Base-by-base conservation (phyloP, 305 asterid genomes). In the Coffea humblotiana region DNA sequence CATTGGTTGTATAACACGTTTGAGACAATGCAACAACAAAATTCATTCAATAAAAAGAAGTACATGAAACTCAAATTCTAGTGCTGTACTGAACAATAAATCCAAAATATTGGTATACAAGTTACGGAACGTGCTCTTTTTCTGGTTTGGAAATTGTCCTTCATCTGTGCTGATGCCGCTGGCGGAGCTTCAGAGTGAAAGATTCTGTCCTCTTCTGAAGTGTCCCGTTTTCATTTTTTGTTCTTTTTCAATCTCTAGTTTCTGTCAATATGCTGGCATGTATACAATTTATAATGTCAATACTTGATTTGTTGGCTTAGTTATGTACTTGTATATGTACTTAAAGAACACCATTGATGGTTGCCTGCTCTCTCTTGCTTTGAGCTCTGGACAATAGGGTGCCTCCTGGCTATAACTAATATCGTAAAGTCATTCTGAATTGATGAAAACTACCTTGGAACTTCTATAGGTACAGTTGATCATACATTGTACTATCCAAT, bases 151-250 rank as follows among this genome's bases (percentile, higher is more conserved):
- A 21, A 45, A 23, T 71, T 4, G 58, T 60, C 71, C 48, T 61
- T 60, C 58, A 60, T 43, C 27, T 32, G 25, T 61, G 78, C 21
- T 71, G 25, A 43, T 25, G 12, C 69, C 58, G 54, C 43, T 75
- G 52, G 78, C 78, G 78, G 60, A 75, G 78, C 25, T 75, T 60
- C 43, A 75, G 32, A 75, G 68, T 14, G 58, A 27, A 7, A 43
- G 27, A 2, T 75, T 75, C 54, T 61, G 71, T 75, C 14, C 43
- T 61, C 25, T 75, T 32, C 43, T 43, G 58, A 75, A 1, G 54
- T 29, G 19, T 8, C 29, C 74, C 32, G 18, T 52, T 58, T 43
- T 5, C 43, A 40, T 15, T 12, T 58, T 75, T 70, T 75, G 37
- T 8, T 16, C 18, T n/a, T 16, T 19, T 56, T 18, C 23, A 63